Evolutionary conservation across 148 eudicot genomes (phyloP).

Genomic region (Persicaria maculosa): DNA sequence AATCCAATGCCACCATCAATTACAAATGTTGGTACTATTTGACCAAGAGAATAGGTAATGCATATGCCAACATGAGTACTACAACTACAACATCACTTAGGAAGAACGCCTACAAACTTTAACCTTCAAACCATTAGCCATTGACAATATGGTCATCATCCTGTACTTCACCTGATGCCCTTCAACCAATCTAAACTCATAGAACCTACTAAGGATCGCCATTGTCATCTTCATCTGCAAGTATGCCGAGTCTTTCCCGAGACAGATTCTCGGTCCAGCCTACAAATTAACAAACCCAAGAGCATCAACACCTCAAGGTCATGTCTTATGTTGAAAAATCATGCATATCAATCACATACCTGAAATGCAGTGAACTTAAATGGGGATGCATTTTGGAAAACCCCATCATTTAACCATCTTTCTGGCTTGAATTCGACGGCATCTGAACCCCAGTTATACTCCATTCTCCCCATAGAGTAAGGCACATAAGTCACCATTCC

Average conservation of each 20-base stretch:
- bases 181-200: slow-evolving; percentile 54
- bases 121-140: slow-evolving; percentile 76
- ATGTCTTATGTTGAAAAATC: neutral
- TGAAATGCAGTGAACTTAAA: slow-evolving; percentile 98
- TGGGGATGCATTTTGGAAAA: slow-evolving; percentile 83
- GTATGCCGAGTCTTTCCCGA: slow-evolving; percentile 94
- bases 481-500: slow-evolving; percentile 99
- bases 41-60: too few species aligned
- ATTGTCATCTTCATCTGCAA: slow-evolving; percentile 92
- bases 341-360: slow-evolving; percentile 26
- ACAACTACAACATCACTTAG: neutral
- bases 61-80: too few species aligned
- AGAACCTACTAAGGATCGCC: slow-evolving; percentile 76
- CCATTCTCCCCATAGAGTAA: slow-evolving; percentile 97
- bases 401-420: slow-evolving; percentile 91
- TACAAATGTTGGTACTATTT: neutral
- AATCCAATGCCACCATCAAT: neutral
- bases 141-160: slow-evolving; percentile 91
- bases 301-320: neutral
- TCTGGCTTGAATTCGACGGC: slow-evolving; percentile 77
- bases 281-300: slow-evolving; percentile 19
- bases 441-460: slow-evolving; percentile 94
- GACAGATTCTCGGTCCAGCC: slow-evolving; percentile 97
- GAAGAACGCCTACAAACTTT: slow-evolving; percentile 36
- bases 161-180: slow-evolving; percentile 74